phyloP scores from a whole-genome alignment of 140 eudicot species.

The Bidens hawaiensis region DNA sequence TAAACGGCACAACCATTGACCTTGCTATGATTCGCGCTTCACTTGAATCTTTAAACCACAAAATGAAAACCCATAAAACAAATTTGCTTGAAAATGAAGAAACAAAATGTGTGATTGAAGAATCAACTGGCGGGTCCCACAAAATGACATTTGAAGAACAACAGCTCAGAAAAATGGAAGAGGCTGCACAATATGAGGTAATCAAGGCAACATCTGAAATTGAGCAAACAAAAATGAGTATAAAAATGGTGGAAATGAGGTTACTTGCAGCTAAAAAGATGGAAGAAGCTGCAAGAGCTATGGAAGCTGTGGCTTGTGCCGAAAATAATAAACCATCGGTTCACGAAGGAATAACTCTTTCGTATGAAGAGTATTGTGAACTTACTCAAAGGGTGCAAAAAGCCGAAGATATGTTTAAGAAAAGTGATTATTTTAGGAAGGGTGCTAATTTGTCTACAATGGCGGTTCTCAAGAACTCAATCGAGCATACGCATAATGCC shows the following conservation, averaged over 20 bases:
- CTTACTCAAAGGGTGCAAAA: constrained; percentile 52
- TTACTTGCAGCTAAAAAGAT: constrained; percentile 72
- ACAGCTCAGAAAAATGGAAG: constrained; percentile 67
- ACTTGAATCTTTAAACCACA: constrained; percentile 57
- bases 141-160: constrained; percentile 54
- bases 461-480: constrained; percentile 31
- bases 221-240: constrained; percentile 65
- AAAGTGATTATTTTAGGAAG: constrained; percentile 22
- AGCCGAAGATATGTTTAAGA: constrained; percentile 44
- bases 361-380: constrained; percentile 53
- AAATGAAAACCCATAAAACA: constrained; percentile 39
- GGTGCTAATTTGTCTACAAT: constrained; percentile 19
- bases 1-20: constrained; percentile 52
- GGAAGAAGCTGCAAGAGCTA: constrained; percentile 92
- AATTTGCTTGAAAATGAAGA: constrained; percentile 25
- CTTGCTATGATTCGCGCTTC: constrained; percentile 61
- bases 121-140: constrained; percentile 26
- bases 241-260: constrained; percentile 88
- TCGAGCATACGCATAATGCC: constrained; percentile 17
- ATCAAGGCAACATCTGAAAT: constrained; percentile 81
- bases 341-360: constrained; percentile 51
- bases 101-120: constrained; percentile 28
- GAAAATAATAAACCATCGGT: constrained; percentile 25
- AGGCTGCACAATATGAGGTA: constrained; percentile 74
- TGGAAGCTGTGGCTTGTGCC: constrained; percentile 76